Base-by-base conservation (phyloP, 2,329 filamentous ascomycete species). In the Fusarium ramigenum region DNA sequence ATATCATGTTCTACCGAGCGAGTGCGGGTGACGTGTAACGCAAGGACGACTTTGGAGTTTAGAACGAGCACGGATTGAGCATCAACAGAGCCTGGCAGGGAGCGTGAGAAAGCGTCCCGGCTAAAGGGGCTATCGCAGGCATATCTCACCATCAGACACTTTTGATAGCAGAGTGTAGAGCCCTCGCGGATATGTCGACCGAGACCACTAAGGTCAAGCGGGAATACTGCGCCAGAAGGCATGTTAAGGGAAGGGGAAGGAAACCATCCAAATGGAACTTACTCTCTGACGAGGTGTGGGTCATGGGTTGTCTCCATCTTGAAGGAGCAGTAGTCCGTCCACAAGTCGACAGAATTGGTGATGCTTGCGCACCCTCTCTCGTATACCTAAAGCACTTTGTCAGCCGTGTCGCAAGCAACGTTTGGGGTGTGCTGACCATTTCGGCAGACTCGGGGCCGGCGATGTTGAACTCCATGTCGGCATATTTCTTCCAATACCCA, bases 401-500 rank as follows among this genome's bases (percentile, higher is more conserved):
- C 67, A 74, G 54, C 46, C 19, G 40, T 32, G 40, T 61, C 59
- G 34, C 42, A 37, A 18, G 32, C 39, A 53, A 42, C 19, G 43
- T 40, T 23, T 60, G 59, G 9, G 40, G 42, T 21, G n/a, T 39
- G 73, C 88, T 79, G 82, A 97, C 95, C 93, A 98, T 97, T 83
- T 98, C 96, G 60, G 96, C 96, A 47, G 96, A 96, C 85, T 99
- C 96, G 9, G 96, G 97, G 23, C 96, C 96, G 9, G 95, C 95
- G 74, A 99, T 97, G 57, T 95, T 95, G 84, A 99, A 99, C 80
- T 99, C 96, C 73, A 97, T 88, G 79, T 98, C 96, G 79, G 96
- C 96, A 87, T 98, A 99, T 82, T 98, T 98, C 86, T 98, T 98
- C 96, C 96, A 99, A 85, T 98, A 99, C 59, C 96, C 96, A 79